Percentiles rank a stretch among this genome's conserved stretches.
Evolutionary conservation across 164 flowering plant genomes (phyloP).

Genomic region (Piper betle): DNA sequence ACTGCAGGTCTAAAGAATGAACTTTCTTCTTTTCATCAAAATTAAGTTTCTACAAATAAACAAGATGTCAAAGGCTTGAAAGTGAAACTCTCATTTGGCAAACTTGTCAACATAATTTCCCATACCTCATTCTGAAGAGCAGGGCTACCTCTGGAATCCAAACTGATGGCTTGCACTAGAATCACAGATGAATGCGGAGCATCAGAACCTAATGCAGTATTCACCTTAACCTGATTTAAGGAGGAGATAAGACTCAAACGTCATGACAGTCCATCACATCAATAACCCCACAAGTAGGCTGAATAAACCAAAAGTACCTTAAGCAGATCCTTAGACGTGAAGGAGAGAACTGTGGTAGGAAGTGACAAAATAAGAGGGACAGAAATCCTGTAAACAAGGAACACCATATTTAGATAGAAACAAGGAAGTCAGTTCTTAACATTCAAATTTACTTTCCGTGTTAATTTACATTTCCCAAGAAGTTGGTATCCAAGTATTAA

Average conservation of each 20-base stretch:
- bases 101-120: not conserved
- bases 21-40: conserved; percentile 35
- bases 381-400: conserved; percentile 43
- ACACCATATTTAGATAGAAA: no score
- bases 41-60: conserved; percentile 53
- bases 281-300: no score
- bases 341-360: conserved; percentile 71
- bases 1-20: conserved; percentile 49
- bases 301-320: conserved; percentile 34
- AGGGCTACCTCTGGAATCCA: conserved; percentile 31
- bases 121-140: conserved; percentile 43
- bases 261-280: no score
- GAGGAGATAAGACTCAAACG: no score
- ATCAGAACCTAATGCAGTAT: conserved; percentile 47
- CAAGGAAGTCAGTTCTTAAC: no score
- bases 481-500: no score
- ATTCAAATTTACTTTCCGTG: no score
- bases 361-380: conserved; percentile 76
- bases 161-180: conserved; percentile 33
- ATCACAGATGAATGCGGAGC: conserved; percentile 48
- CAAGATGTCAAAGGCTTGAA: not conserved
- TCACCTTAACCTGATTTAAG: conserved; percentile 38
- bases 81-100: not conserved
- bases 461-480: no score
- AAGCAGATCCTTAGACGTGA: conserved; percentile 56